Percentiles rank a stretch among this genome's conserved stretches.
These are phyloP conservation scores for Naganishia antarctica DNA, from an alignment of 768 basidiomycete genomes.

Conservation along the genomic window DNA sequence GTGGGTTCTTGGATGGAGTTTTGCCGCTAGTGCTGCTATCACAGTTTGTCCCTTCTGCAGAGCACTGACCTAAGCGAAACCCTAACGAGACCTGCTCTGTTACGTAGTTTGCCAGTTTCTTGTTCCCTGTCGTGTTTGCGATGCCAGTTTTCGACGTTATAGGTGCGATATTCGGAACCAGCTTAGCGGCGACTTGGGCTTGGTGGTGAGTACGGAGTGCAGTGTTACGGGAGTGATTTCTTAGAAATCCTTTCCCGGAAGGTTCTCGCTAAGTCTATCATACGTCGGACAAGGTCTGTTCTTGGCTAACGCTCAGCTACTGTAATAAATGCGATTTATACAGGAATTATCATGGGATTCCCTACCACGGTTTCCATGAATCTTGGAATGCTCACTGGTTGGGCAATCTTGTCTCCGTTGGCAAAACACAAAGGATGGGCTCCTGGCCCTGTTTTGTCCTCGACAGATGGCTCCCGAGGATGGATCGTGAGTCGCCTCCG, in stretches of 20 bases:
- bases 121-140: conserved; percentile 81
- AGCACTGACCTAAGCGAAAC: not conserved
- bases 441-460: conserved; percentile 82
- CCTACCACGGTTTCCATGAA: conserved; percentile 92
- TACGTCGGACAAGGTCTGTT: conserved; percentile 80
- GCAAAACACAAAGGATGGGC: conserved; percentile 83
- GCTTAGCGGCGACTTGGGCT: conserved; percentile 79
- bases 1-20: conserved; percentile 71
- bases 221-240: not conserved
- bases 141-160: conserved; percentile 61
- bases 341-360: conserved; percentile 86
- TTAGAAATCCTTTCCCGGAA: not conserved
- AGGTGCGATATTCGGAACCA: conserved; percentile 59
- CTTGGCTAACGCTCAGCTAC: not conserved
- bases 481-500: conserved; percentile 43
- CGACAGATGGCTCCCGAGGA: conserved; percentile 73
- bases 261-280: conserved; percentile 79
- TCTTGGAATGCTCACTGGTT: conserved; percentile 91
- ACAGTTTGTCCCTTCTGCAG: conserved; percentile 57
- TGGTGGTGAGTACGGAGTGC: conserved; percentile 58
- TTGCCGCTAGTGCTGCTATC: conserved; percentile 65
- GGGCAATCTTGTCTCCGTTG: conserved; percentile 87
- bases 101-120: conserved; percentile 72
- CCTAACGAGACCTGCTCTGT: not conserved
- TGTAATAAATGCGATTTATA: conserved; percentile 51